These are phyloP conservation scores for Drosera spatulata DNA, from an alignment of 179 eudicot genomes.

Conservation along the genomic window DNA sequence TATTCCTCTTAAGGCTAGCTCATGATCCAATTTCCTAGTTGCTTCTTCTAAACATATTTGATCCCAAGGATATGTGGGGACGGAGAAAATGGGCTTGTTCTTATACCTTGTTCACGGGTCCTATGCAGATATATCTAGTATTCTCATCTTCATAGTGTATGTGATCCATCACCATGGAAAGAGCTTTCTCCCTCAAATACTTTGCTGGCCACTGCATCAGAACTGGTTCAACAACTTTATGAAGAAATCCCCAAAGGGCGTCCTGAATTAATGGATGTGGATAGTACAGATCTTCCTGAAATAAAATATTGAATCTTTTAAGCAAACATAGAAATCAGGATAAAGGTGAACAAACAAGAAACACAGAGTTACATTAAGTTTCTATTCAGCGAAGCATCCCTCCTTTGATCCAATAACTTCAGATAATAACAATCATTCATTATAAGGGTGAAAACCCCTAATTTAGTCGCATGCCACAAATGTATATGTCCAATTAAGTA, in stretches of 20 bases:
- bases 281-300: constrained; percentile 43
- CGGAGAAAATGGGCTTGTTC: not conserved
- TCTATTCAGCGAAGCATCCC: too few relatives aligned
- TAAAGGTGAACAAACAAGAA: too few relatives aligned
- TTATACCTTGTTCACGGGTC: constrained; percentile 50
- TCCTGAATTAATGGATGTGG: constrained; percentile 32
- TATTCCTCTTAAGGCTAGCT: too few relatives aligned
- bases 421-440: too few relatives aligned
- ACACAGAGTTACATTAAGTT: too few relatives aligned
- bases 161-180: constrained; percentile 49
- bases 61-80: not conserved
- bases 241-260: constrained; percentile 44
- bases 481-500: too few relatives aligned
- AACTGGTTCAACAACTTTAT: constrained; percentile 45
- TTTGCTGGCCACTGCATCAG: constrained; percentile 50
- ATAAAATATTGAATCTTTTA: constrained; percentile 5
- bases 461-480: too few relatives aligned
- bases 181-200: constrained; percentile 48
- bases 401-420: too few relatives aligned
- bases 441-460: too few relatives aligned
- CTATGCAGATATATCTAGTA: constrained; percentile 55
- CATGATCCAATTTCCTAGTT: too few relatives aligned
- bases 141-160: constrained; percentile 75
- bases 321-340: too few relatives aligned
- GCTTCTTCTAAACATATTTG: too few relatives aligned